phyloP scores from a whole-genome alignment of 768 basidiomycete species.

The Pleurotus tuber-regium region DNA sequence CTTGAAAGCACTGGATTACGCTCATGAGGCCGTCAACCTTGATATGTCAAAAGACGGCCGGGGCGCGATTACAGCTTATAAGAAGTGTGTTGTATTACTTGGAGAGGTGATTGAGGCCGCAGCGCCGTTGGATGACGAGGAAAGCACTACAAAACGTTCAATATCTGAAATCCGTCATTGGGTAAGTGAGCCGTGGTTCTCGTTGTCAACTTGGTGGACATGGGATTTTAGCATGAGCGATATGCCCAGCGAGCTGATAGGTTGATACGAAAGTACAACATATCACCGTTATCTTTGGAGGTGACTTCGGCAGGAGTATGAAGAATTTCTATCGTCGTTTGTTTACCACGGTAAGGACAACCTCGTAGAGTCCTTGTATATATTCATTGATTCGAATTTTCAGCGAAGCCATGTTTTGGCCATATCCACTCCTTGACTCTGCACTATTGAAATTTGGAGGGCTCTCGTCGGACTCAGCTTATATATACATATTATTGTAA shows the following conservation, averaged over 20 bases:
- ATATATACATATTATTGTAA: too few relatives aligned
- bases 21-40: constrained; percentile 7
- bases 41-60: constrained; percentile 3
- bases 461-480: too few relatives aligned
- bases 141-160: constrained; percentile 6
- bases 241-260: constrained; percentile 4
- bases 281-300: not conserved
- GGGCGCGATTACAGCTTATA: constrained; percentile 3
- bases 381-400: too few relatives aligned
- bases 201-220: not conserved
- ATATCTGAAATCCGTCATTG: constrained; percentile 1
- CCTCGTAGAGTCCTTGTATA: too few relatives aligned
- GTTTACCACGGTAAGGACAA: too few relatives aligned
- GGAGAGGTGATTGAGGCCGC: constrained; percentile 2
- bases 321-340: too few relatives aligned
- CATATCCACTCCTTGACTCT: too few relatives aligned
- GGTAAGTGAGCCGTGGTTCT: not conserved
- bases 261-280: constrained; percentile 1
- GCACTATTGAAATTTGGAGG: too few relatives aligned
- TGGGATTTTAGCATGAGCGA: not conserved
- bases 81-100: not conserved
- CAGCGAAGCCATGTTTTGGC: too few relatives aligned
- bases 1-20: constrained; percentile 2
- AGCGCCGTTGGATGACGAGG: not conserved
- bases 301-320: too few relatives aligned